Conservation (phyloP, 163 green algal species). For the Trebouxia gelatinosa region DNA sequence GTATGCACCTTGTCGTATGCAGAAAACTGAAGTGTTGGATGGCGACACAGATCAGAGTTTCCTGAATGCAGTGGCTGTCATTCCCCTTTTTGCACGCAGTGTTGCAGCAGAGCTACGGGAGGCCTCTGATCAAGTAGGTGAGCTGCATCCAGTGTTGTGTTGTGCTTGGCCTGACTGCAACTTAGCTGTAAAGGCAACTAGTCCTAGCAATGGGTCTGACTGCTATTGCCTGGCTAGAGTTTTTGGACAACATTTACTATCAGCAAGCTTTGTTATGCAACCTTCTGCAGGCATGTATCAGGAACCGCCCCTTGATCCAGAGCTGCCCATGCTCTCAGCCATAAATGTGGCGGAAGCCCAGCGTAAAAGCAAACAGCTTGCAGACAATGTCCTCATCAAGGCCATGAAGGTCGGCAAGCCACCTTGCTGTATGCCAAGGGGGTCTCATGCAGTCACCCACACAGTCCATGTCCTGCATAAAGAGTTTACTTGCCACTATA, state of each 20-base stretch:
- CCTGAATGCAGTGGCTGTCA: slow-evolving; percentile 30
- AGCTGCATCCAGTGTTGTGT: not conserved
- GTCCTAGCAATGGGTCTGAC: too few species aligned
- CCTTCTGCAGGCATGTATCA: not conserved
- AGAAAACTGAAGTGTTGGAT: slow-evolving; percentile 21
- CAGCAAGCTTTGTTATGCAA: not conserved
- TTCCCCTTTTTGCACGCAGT: slow-evolving; percentile 29
- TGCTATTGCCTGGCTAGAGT: not conserved
- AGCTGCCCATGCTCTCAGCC: not conserved
- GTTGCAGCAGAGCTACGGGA: slow-evolving; percentile 34
- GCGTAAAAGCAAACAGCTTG: slow-evolving; percentile 13
- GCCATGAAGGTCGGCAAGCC: slow-evolving; percentile 7
- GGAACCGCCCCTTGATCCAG: slow-evolving; percentile 12
- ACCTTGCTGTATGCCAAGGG: too few species aligned
- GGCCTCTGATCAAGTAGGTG: slow-evolving; percentile 28
- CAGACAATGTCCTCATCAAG: slow-evolving; percentile 21
- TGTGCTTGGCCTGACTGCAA: not conserved
- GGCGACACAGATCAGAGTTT: slow-evolving; percentile 6
- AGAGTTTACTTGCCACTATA: too few species aligned
- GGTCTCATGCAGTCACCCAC: too few species aligned
- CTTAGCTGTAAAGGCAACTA: not conserved
- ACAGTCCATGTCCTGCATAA: too few species aligned
- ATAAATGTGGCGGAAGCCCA: not conserved
- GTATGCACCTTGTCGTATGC: not conserved
- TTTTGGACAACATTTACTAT: not conserved